A percentile compares a stretch with the other conserved stretches of the same genome.
These are phyloP conservation scores for Paraurostyla sp. DNA, from an alignment of 73 alveolate species.

Conservation along the genomic window DNA sequence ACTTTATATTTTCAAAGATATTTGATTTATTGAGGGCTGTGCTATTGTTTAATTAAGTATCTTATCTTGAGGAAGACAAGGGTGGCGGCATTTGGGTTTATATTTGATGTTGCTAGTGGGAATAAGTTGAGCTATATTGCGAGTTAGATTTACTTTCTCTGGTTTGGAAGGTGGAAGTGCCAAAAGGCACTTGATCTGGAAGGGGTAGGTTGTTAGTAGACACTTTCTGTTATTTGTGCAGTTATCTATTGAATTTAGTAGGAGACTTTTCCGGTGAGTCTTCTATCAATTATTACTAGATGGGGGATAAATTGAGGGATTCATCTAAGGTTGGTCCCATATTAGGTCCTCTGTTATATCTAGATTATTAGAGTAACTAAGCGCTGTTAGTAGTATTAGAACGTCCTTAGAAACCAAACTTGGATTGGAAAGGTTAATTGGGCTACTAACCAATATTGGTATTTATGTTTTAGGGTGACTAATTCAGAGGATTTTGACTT, in stretches of 20 bases:
- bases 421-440: too few relatives aligned
- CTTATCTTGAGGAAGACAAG: too few relatives aligned
- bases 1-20: background rate
- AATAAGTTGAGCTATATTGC: background rate
- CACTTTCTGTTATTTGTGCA: background rate
- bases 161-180: background rate
- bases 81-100: too few relatives aligned
- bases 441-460: too few relatives aligned
- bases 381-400: too few relatives aligned
- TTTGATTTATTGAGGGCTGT: background rate
- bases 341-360: too few relatives aligned
- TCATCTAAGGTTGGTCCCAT: too few relatives aligned
- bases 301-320: background rate
- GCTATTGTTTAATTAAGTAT: background rate
- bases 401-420: too few relatives aligned
- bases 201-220: background rate
- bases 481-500: background rate
- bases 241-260: too few relatives aligned
- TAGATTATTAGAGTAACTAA: too few relatives aligned
- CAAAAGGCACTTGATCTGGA: background rate
- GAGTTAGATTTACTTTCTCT: background rate
- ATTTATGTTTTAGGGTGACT: background rate
- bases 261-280: background rate
- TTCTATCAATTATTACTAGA: background rate
- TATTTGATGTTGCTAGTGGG: too few relatives aligned